Percentiles rank a stretch among this genome's conserved stretches.
Conservation (phyloP, 2,329 filamentous ascomycete species). For the Aureobasidium sp. region DNA sequence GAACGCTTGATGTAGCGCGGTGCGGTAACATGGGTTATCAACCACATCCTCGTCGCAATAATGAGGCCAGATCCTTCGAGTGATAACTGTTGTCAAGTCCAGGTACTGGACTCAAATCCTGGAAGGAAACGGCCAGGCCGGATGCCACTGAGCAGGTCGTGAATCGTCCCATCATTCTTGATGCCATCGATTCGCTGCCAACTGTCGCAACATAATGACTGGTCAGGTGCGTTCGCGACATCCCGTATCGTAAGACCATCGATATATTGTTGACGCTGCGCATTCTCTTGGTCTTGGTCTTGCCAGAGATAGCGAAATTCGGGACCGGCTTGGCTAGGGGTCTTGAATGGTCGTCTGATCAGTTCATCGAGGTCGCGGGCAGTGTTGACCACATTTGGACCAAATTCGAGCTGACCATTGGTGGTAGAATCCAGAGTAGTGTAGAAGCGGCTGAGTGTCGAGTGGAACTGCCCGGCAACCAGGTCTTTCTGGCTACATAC, state of each 20-base stretch:
- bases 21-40: no score
- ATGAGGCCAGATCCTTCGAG: not conserved
- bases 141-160: not conserved
- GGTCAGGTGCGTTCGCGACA: not conserved
- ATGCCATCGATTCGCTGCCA: constrained; percentile 9
- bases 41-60: not conserved
- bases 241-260: not conserved
- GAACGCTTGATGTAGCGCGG: no score
- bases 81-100: not conserved
- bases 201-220: not conserved
- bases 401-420: not conserved
- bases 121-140: constrained; percentile 1
- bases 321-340: not conserved
- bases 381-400: not conserved
- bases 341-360: not conserved
- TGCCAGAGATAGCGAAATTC: not conserved
- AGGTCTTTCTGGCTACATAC: not conserved
- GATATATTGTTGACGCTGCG: not conserved
- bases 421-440: not conserved
- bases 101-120: constrained; percentile 1
- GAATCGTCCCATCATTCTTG: constrained; percentile 9
- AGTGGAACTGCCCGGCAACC: not conserved
- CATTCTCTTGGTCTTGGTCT: not conserved
- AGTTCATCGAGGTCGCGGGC: not conserved
- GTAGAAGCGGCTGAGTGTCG: not conserved